Conservation (phyloP, 129 eudicot species). For the Artemisia annua region DNA sequence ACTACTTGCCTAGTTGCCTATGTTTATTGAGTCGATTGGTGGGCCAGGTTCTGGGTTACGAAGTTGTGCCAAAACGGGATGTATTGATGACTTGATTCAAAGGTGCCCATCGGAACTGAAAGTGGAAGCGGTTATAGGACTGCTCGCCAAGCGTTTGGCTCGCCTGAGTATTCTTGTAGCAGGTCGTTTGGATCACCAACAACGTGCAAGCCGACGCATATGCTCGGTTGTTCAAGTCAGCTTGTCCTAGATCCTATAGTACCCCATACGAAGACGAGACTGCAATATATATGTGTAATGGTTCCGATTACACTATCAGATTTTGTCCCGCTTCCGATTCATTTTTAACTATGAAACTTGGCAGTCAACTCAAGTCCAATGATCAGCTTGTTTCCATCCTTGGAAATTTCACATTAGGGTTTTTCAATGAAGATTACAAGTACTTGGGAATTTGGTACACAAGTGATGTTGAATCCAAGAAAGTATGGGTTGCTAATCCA, state of each 20-base stretch:
- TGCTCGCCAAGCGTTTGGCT: constrained; percentile 36
- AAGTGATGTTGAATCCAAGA: background rate
- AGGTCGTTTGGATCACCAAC: background rate
- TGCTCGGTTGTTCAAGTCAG: constrained; percentile 29
- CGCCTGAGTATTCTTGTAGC: constrained; percentile 38
- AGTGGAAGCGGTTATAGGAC: constrained; percentile 33
- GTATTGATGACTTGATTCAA: constrained; percentile 24
- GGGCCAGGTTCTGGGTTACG: constrained; percentile 17
- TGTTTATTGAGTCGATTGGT: constrained; percentile 35
- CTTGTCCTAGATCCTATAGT: constrained; percentile 39
- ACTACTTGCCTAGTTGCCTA: constrained; percentile 36
- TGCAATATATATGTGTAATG: constrained; percentile 18
- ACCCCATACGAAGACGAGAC: background rate
- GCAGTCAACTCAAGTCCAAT: background rate
- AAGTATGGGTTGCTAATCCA: constrained; percentile 47
- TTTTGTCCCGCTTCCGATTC: constrained; percentile 18
- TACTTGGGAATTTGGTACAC: constrained; percentile 49
- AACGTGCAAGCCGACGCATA: constrained; percentile 31
- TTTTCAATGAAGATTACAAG: constrained; percentile 4
- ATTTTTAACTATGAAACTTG: constrained; percentile 23
- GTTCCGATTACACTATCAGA: constrained; percentile 19
- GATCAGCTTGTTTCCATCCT: constrained; percentile 25
- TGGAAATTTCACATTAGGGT: constrained; percentile 37
- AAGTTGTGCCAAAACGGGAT: constrained; percentile 32
- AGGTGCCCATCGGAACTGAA: constrained; percentile 29